Base-by-base conservation (phyloP, 2,329 filamentous ascomycete species). In the Cercospora beticola region DNA sequence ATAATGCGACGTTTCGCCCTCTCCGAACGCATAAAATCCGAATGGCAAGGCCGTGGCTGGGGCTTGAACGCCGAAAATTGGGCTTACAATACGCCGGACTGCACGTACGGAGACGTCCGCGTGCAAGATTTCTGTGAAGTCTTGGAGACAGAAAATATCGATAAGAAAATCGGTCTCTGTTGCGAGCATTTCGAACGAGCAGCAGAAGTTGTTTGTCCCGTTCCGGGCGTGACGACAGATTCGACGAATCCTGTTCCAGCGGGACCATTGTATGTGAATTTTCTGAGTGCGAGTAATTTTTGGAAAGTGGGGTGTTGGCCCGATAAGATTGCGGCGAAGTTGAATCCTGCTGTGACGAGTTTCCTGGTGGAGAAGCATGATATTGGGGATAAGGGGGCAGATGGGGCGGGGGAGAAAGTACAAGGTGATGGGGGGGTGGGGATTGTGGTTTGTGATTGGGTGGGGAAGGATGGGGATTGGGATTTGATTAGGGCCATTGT, bases 101-200 rank as follows among this genome's bases (percentile, higher is more conserved):
- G 91, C 66, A 84, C 84, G 36, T 89, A 89, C 74, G 93, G 92
- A 3, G 84, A 89, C 71, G 88, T 97, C 68, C 89, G 92, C 72
- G 89, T 98, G 52, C 95, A 98, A 82, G 95, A 98, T 82, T 97
- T 94, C 80, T 98, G 96, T 84, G 93, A 96, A 77, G 89, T 99
- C 36, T 82, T 90, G 57, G 88, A 93, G 79, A 88, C 87, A 23
- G 83, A 87, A 68, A 90, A 90, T 74, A 94, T 98, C 68, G 84
- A 90, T 43, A 88, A 89, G 80, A 99, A 98, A 85, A 90, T 97
- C 68, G 81, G 85, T 52, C 89, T 89, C 75, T 88, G 88, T 64
- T 89, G 86, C 68, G 89, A 89, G 26, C 93, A 97, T 74, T 87
- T 97, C 58, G 89, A 90, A 77, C 88, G 93, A 31, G 88, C 93